Base-by-base conservation (phyloP, 2,329 filamentous ascomycete species). In the Pseudonectria foliicola region DNA sequence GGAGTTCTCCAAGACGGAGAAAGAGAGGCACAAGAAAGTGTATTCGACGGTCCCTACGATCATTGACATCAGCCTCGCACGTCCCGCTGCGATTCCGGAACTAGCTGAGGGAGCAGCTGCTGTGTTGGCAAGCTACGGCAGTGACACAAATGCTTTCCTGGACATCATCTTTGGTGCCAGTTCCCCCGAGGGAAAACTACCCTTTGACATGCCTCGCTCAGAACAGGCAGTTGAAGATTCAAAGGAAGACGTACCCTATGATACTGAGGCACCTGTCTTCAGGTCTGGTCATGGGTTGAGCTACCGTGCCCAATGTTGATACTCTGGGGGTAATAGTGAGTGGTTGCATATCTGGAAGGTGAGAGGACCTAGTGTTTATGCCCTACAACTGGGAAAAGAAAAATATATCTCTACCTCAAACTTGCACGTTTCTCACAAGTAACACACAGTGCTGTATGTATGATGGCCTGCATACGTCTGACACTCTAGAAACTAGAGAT, bases 131-230 rank as follows among this genome's bases (percentile, higher is more conserved):
- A 68, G 57, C 41, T 68, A 57, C 33, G 65, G 65, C 0, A 61
- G 58, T 24, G 54, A 57, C 12, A 47, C 52, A 0, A 58, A 66
- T 4, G 66, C 66, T 0, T 64, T 69, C 37, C 35, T 71, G 4
- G 65, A 68, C 39, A 55, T 70, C 1, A 27, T 69, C 0, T 66
- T 69, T 34, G 55, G 53, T 0, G 43, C 55, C 2, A 56, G 53
- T 7, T 45, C 48, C 10, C 68, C 68, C 0, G 45, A 60, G 36
- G 67, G 68, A 1, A 39, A 44, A 3, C 13, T 52, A 21, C 49
- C 49, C 0, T 52, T 69, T 46, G 68, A 72, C 45, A 35, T 73
- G 24, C 67, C 69, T 1, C 45, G 61, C 10, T 67, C 63, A 6
- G 59, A 61, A 42, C 56, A 52, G 29, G 68, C 67, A 2, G 68